Base-by-base conservation (phyloP, 116 monocot genomes). In the Zostera marina region DNA sequence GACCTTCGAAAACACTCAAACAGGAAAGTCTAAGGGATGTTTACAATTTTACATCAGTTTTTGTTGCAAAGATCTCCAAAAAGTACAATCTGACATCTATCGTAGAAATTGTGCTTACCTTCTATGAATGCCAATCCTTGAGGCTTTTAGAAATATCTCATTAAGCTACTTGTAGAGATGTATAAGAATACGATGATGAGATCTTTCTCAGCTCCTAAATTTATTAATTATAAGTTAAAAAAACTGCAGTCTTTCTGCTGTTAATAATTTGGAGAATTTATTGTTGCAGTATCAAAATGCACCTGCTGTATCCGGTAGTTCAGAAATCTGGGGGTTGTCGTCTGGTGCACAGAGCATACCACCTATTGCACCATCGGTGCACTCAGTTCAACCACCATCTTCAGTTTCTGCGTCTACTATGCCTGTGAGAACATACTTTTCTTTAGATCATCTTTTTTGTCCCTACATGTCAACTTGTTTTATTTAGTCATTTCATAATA, bases 231-330 rank as follows among this genome's bases (percentile, higher is more conserved):
- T 69, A 63, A 77, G 49, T 74, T 63, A 38, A 70, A 68, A 42
- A 85, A 70, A 68, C n/a, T n/a, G n/a, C n/a, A n/a, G n/a, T n/a
- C n/a, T n/a, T n/a, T n/a, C n/a, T n/a, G n/a, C 32, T 32, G 32
- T 32, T 32, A 32, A 32, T 32, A 32, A 32, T 32, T 32, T 32
- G 32, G 32, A 73, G 8, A 66, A 58, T 66, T 53, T 60, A 40
- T 62, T 66, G 17, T 53, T 77, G 20, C 84, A 79, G 40, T 85
- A 81, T 74, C 78, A 65, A 22, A 73, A 73, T 56, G 66, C 71
- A 52, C 48, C 83, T 63, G 59, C 58, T 54, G 48, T 48, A 24
- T 69, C 82, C 61, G 48, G 62, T 11, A 51, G 66, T 40, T 70
- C 57, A 10, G 87, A 84, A 68, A 56, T 74, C 38, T 87, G 87